Percentiles rank a stretch among this genome's conserved stretches.
Evolutionary conservation across 2,329 filamentous ascomycete species (phyloP).

Genomic region (Byssothecium circinans): DNA sequence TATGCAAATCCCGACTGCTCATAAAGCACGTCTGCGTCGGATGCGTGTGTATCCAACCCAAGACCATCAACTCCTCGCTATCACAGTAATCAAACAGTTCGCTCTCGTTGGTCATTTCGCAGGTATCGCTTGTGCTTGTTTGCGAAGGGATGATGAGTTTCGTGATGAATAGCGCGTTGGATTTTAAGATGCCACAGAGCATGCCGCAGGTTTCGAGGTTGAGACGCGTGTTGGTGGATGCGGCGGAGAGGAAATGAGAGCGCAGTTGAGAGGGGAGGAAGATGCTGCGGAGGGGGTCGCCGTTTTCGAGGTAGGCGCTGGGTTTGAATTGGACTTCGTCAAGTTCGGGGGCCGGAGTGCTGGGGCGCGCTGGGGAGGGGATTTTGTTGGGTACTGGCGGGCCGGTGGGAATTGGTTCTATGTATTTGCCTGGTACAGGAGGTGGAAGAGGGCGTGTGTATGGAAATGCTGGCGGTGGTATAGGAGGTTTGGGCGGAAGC

Average conservation of each 20-base stretch:
- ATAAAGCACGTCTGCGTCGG: constrained; percentile 97
- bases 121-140: constrained; percentile 86
- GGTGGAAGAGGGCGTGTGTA: constrained; percentile 22
- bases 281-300: constrained; percentile 79
- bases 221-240: constrained; percentile 71
- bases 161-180: constrained; percentile 90
- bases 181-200: constrained; percentile 84
- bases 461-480: constrained; percentile 17
- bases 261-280: constrained; percentile 81
- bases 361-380: constrained; percentile 22
- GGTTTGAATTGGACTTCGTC: constrained; percentile 79
- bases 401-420: constrained; percentile 7
- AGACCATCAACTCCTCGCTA: constrained; percentile 76
- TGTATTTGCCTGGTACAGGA: constrained; percentile 36
- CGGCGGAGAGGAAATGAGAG: constrained; percentile 71
- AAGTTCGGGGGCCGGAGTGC: constrained; percentile 44
- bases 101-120: constrained; percentile 86
- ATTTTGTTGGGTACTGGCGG: constrained; percentile 31
- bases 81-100: constrained; percentile 89
- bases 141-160: constrained; percentile 90
- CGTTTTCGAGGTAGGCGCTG: constrained; percentile 86
- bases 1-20: constrained; percentile 91
- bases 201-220: constrained; percentile 96
- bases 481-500: constrained; percentile 32
- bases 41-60: constrained; percentile 98